Conservation (phyloP, 1,284 basidiomycete genomes). For the Mycena sp. region DNA sequence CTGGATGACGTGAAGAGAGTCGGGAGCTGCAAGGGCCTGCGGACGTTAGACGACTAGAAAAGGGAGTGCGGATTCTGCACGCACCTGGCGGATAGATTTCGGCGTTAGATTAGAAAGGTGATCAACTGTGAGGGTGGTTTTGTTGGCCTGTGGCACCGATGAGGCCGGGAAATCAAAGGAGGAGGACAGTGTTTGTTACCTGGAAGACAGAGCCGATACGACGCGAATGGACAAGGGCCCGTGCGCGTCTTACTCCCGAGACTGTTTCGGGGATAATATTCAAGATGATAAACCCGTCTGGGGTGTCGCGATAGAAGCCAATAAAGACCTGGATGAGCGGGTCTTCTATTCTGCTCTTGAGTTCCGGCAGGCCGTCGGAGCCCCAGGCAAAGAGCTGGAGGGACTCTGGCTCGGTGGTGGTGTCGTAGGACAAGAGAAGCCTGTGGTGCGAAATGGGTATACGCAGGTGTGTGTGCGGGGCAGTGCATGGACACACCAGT, state of each 20-base stretch:
- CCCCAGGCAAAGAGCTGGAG: constrained; percentile 50
- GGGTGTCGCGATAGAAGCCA: constrained; percentile 53
- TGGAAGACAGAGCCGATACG: constrained; percentile 54
- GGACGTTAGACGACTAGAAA: neutral
- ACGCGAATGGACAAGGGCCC: constrained; percentile 55
- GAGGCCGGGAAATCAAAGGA: neutral
- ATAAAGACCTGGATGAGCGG: constrained; percentile 47
- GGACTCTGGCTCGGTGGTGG: constrained; percentile 40
- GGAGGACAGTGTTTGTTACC: constrained; percentile 40
- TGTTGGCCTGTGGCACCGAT: constrained; percentile 46
- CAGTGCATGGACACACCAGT: constrained; percentile 49
- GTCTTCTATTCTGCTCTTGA: constrained; percentile 51
- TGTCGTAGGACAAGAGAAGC: constrained; percentile 49
- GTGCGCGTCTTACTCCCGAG: constrained; percentile 53
- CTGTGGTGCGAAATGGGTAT: constrained; percentile 33
- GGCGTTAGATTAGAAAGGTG: constrained; percentile 51
- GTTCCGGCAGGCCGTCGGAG: constrained; percentile 49
- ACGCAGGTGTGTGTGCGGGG: constrained; percentile 2
- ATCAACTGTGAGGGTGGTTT: constrained; percentile 54
- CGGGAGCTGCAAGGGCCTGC: constrained; percentile 39
- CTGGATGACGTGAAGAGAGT: constrained; percentile 38
- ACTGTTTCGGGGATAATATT: constrained; percentile 52
- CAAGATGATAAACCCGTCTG: constrained; percentile 49
- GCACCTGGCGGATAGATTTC: constrained; percentile 42
- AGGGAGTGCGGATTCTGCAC: constrained; percentile 26